Base-by-base conservation (phyloP, 2,329 filamentous ascomycete species). In the Orbilia blumenaviensis region DNA sequence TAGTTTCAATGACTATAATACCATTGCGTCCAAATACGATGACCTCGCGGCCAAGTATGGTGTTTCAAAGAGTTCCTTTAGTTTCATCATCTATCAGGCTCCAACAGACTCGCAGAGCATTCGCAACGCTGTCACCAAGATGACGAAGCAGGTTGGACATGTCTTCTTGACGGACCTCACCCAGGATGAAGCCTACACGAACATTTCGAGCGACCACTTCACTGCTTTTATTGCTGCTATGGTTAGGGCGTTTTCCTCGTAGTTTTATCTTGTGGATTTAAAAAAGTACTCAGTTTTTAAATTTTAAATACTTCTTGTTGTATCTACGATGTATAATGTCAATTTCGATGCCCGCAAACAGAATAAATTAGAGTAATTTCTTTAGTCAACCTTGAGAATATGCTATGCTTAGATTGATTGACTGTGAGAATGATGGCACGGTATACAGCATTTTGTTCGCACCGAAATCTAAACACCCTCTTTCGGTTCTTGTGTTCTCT, bases 91-190 rank as follows among this genome's bases (percentile, higher is more conserved):
- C 3, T 68, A 75, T 10, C 36, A 68, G 10, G 52, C 61, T 9
- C 71, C 71, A 16, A 68, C 63, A 2, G 63, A 75, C 50, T 41
- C 46, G 1, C 18, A 67, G 16, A 41, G 8, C 32, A 52, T 75
- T 48, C 54, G 46, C 8, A 21, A 9, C 2, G 56, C 71, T 58
- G 63, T 68, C 12, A 16, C 29, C 8, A 58, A 68, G 6, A 75
- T 68, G 63, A 58, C 71, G 6, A 67, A 67, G 23, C 63, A 75
- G 14, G 71, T 64, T 23, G 63, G 71, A 3, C 63, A 75, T 16
- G 48, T 75, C 14, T 75, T 75, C 25, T 41, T 75, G 63, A 63
- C 71, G 10, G 71, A 68, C 21, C 32, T 63, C 3, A 32, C 56
- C 4, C 63, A 63, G 27, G 32, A 48, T 25, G 63, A 67, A 2